Percentiles rank a stretch among this genome's conserved stretches.
phyloP scores from a whole-genome alignment of 306 rosid species.

The Vigna unguiculata region DNA sequence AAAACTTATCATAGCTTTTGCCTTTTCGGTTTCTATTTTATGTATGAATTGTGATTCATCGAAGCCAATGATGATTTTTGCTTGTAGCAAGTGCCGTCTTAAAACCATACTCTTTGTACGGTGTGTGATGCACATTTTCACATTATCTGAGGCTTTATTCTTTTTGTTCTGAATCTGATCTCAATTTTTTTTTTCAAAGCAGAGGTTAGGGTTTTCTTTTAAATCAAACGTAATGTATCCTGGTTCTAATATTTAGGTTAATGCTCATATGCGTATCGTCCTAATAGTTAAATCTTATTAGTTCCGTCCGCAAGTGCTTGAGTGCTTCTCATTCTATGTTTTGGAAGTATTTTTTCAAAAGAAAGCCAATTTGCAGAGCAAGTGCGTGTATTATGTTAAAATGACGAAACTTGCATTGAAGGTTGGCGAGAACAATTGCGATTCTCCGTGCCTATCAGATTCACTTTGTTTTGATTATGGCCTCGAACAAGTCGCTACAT shows the following conservation, averaged over 20 bases:
- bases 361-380: slow-evolving; percentile 99
- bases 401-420: slow-evolving; percentile 91
- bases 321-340: neutral
- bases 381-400: slow-evolving; percentile 53
- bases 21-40: neutral
- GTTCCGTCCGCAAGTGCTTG: neutral
- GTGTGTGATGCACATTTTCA: slow-evolving; percentile 33
- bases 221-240: neutral
- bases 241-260: too few species aligned
- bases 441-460: slow-evolving; percentile 98
- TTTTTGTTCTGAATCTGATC: neutral
- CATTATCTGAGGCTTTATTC: slow-evolving; percentile 36
- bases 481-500: slow-evolving; percentile 98
- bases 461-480: slow-evolving; percentile 67
- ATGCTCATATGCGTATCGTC: too few species aligned
- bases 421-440: slow-evolving; percentile 83
- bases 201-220: neutral
- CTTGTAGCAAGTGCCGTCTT: slow-evolving; percentile 46
- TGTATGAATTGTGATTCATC: neutral
- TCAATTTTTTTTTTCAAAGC: neutral
- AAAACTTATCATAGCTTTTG: neutral
- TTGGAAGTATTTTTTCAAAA: neutral
- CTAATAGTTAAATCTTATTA: too few species aligned
- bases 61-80: slow-evolving; percentile 38
- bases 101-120: slow-evolving; percentile 2